Percentiles rank a stretch among this genome's conserved stretches.
Evolutionary conservation across 371 early-diverging fungal genomes (phyloP).

Genomic region (Apophysomyces trapeziformis): DNA sequence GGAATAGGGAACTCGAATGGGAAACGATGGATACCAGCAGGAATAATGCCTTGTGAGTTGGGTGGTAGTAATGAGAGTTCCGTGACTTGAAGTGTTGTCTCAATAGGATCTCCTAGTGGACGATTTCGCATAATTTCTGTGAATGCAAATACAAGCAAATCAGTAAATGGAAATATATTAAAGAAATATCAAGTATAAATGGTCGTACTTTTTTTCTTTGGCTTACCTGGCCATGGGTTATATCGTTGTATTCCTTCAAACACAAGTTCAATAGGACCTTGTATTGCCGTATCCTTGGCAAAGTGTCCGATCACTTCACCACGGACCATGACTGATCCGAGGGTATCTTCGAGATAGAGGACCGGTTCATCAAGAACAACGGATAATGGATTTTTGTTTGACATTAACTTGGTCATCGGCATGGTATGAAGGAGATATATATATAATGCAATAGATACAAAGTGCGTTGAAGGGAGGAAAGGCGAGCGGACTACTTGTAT

Average conservation of each 20-base stretch:
- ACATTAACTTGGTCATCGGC: neutral
- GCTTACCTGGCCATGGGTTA: constrained; percentile 43
- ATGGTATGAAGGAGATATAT: neutral
- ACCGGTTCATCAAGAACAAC: constrained; percentile 44
- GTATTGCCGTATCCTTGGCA: constrained; percentile 38
- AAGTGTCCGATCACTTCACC: constrained; percentile 50
- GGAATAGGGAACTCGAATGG: constrained; percentile 53
- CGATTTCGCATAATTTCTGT: constrained; percentile 37
- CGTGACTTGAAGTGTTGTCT: constrained; percentile 39
- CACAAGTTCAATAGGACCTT: constrained; percentile 43
- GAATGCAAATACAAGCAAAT: neutral
- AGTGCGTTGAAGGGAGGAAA: neutral
- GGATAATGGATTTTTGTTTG: constrained; percentile 25
- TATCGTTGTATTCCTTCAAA: constrained; percentile 49
- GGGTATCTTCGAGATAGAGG: constrained; percentile 36
- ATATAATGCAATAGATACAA: no score
- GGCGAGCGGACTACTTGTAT: neutral
- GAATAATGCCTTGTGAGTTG: constrained; percentile 44
- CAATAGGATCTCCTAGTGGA: constrained; percentile 29
- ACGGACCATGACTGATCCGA: constrained; percentile 41
- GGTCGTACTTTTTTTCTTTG: no score
- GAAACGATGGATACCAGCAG: constrained; percentile 46
- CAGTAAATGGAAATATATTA: no score
- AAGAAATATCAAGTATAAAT: no score
- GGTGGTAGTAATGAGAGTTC: constrained; percentile 46